Evolutionary conservation across 2,329 filamentous ascomycete genomes (phyloP), one percentile per base, ranked within the genome.

Genomic region (Geosmithia flava): DNA sequence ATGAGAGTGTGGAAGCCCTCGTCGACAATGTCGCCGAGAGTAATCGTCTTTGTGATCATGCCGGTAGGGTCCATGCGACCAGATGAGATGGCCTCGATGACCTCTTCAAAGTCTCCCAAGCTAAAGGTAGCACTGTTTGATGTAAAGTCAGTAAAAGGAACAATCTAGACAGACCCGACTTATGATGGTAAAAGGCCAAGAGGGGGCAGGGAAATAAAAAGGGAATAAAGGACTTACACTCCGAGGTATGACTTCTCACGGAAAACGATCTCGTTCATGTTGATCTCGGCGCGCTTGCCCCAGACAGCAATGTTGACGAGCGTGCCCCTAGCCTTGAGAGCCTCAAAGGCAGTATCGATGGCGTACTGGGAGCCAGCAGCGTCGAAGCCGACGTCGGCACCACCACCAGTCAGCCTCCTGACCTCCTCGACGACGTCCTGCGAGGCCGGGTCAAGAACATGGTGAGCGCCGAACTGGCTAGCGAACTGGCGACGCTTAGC

Each of bases 281-380:
- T 48, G 47, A 81, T 71, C 0, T 68, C 66, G 4, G 78, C 67
- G 6, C 65, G 64, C 47, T 70, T 75, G 55, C 80, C 77, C 76
- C 77, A 83, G 3, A 83, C 75, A 0, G 80, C 77, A n/a, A 83
- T 70, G 51, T 83, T 83, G 2, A 83, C 70, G 0, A 84, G 68
- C 0, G 74, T 76, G 0, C 79, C 80, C 37, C 73, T 66, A 0
- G 69, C 66, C 45, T 70, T 66, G 2, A 79, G 71, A 0, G 72
- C 68, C 19, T 68, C 59, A 40, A 70, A 76, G 54, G 62, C 76
- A 53, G 51, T 57, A 37, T 67, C 58, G 6, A 73, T 54, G 17
- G 66, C 74, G 1, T 65, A 65, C n/a, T 72, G 68, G 19, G 81
- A 75, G 7, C 80, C 80, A 0, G 79, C 78, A 29, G 77, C 78